Conservation (phyloP, 2,329 filamentous ascomycete genomes). For the Cordyceps farinosa region DNA sequence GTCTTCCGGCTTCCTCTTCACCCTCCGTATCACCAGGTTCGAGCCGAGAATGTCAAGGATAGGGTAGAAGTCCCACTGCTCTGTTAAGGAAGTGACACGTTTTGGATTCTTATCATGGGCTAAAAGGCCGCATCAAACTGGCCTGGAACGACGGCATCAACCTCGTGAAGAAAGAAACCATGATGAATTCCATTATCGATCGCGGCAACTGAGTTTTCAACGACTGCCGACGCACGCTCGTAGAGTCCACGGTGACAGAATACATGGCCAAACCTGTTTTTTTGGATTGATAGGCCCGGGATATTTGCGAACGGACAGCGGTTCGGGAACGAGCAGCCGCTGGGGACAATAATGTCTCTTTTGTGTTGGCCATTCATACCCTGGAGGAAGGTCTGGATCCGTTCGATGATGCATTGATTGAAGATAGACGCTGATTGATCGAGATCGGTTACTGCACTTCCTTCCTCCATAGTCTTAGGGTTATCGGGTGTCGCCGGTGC, state of each 20-base stretch:
- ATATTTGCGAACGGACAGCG: neutral
- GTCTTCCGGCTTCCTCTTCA: too few relatives aligned
- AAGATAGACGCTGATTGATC: neutral
- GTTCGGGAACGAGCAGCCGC: neutral
- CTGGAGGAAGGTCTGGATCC: neutral
- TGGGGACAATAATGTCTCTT: neutral
- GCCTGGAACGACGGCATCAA: neutral
- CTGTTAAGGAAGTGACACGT: neutral
- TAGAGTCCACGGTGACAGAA: neutral
- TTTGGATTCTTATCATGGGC: neutral
- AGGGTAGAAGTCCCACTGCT: neutral
- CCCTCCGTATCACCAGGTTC: neutral
- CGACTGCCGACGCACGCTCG: neutral
- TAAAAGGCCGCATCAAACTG: neutral
- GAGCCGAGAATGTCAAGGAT: neutral
- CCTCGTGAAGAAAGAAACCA: neutral
- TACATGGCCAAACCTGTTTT: neutral
- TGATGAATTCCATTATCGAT: neutral
- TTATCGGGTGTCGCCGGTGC: too few relatives aligned
- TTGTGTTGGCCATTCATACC: neutral
- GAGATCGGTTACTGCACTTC: neutral
- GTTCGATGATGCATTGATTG: neutral
- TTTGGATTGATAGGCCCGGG: neutral
- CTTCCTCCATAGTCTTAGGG: neutral
- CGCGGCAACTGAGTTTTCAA: neutral